Evolutionary conservation across 192 early-diverging fungal genomes (phyloP), one percentile per base, ranked within the genome.

Genomic region (Funneliformis mosseae): DNA sequence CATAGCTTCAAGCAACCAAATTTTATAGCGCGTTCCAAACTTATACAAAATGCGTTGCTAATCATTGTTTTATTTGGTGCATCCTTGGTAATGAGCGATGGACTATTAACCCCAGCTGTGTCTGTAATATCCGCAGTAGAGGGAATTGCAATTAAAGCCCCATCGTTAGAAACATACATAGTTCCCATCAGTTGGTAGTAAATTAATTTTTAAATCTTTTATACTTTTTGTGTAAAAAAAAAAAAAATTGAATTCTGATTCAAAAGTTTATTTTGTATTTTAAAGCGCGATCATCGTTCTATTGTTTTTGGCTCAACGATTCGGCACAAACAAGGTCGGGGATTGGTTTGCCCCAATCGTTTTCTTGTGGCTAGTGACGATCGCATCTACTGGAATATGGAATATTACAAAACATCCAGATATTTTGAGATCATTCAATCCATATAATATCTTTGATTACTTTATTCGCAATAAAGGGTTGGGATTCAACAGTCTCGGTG

Each of bases 241-340:
- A 18, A 8, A 39, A 6, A 9, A 68, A 42, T 23, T 39, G 6
- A 38, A 69, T 2, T 33, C 8, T 39, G 10, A 69, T 16, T 38
- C 7, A 2, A 43, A n/a, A 3, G 42, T 18, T n/a, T 18, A 2
- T 71, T 71, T 43, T 43, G 4, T 11, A 12, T 38, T 39, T 74
- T 48, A 38, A 27, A 76, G 76, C 14, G 71, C 41, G 16, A 84
- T 89, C 14, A 68, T 90, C 16, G 62, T 84, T 16, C 14, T 87
- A 43, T 71, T 91, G n/a, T 87, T 90, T 61, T 63, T 84, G 61
- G 55, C 59, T 5, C 90, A 91, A 82, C 79, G 64, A n/a, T 89
- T 84, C 67, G 90, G 90, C 21, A 90, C 90, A 8, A 68, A 70
- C 33, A 83, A 79, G 59, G 60, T 86, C 1, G 78, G 81, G 16